Evolutionary conservation across 2,329 filamentous ascomycete genomes (phyloP).

Genomic region (Chrysoporthe puriensis): DNA sequence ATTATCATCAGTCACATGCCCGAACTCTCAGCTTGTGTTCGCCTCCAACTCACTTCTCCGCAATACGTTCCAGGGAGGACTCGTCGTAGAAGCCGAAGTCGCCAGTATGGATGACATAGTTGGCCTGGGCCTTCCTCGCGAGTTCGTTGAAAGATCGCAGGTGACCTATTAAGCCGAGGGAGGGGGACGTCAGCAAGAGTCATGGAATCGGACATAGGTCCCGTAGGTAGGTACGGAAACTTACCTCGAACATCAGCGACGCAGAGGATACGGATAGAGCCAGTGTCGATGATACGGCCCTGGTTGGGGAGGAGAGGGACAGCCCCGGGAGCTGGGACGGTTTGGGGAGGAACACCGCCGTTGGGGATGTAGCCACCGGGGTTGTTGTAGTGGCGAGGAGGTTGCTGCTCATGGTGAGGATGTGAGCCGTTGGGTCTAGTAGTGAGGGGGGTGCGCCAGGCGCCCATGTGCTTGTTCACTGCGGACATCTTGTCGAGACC

Average conservation of each 20-base stretch:
- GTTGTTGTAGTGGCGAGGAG: slow-evolving; percentile 48
- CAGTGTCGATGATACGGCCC: slow-evolving; percentile 67
- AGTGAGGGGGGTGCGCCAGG: slow-evolving; percentile 28
- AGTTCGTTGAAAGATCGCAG: slow-evolving; percentile 94
- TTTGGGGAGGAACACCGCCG: slow-evolving; percentile 51
- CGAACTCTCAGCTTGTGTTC: slow-evolving; percentile 23
- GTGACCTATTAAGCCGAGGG: slow-evolving; percentile 68
- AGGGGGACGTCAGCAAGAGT: slow-evolving; percentile 23
- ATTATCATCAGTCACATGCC: slow-evolving; percentile 27
- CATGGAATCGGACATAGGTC: neutral
- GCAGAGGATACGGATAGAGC: slow-evolving; percentile 69
- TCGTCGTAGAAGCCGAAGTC: slow-evolving; percentile 99
- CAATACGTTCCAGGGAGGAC: slow-evolving; percentile 92
- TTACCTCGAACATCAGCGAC: slow-evolving; percentile 74
- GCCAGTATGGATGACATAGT: slow-evolving; percentile 98
- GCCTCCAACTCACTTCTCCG: slow-evolving; percentile 77
- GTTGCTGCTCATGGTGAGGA: slow-evolving; percentile 29
- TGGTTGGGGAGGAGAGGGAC: slow-evolving; percentile 70
- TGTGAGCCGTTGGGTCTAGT: slow-evolving; percentile 26
- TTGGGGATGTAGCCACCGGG: slow-evolving; percentile 65
- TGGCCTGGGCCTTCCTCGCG: slow-evolving; percentile 89
- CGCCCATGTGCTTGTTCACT: slow-evolving; percentile 24
- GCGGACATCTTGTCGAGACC: slow-evolving; percentile 22
- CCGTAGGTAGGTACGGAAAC: slow-evolving; percentile 29
- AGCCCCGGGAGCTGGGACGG: slow-evolving; percentile 60